Evolutionary conservation across 2,329 filamentous ascomycete species (phyloP).

Genomic region (Botrytis byssoidea): DNA sequence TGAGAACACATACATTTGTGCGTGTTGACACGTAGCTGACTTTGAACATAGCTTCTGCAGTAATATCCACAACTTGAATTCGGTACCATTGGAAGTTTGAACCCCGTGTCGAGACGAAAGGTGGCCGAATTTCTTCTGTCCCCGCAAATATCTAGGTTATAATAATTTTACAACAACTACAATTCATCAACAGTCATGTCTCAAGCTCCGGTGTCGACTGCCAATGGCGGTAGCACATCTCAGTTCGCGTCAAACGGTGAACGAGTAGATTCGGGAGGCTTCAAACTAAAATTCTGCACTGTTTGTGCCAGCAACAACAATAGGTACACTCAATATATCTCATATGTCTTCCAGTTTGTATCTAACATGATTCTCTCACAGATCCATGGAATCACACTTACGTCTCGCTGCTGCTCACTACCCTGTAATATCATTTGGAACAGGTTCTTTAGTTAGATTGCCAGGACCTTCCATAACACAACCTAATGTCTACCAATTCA

Average conservation of each 20-base stretch:
- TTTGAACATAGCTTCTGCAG: constrained; percentile 9
- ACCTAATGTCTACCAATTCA: constrained; percentile 98
- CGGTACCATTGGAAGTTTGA: not conserved
- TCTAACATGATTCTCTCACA: constrained; percentile 40
- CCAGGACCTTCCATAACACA: constrained; percentile 88
- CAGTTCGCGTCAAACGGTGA: constrained; percentile 29
- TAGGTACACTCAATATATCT: constrained; percentile 54
- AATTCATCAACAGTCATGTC: constrained; percentile 8
- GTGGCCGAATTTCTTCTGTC: not conserved
- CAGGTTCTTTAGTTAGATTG: constrained; percentile 87
- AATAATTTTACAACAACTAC: not conserved
- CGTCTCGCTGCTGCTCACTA: constrained; percentile 82
- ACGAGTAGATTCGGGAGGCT: constrained; percentile 47
- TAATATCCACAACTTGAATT: constrained; percentile 9
- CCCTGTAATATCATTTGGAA: constrained; percentile 97
- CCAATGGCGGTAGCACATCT: constrained; percentile 25
- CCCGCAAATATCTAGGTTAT: not conserved
- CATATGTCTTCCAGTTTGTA: not conserved
- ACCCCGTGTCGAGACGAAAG: constrained; percentile 9
- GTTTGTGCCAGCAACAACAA: constrained; percentile 99
- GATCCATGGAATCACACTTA: constrained; percentile 98
- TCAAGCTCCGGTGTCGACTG: constrained; percentile 23
- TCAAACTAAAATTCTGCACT: constrained; percentile 94
- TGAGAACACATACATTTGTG: not conserved
- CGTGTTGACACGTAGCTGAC: constrained; percentile 16